A percentile compares a stretch with the other conserved stretches of the same genome.
phyloP scores from a whole-genome alignment of 2,329 filamentous ascomycete species.

The Penicillium sp. region DNA sequence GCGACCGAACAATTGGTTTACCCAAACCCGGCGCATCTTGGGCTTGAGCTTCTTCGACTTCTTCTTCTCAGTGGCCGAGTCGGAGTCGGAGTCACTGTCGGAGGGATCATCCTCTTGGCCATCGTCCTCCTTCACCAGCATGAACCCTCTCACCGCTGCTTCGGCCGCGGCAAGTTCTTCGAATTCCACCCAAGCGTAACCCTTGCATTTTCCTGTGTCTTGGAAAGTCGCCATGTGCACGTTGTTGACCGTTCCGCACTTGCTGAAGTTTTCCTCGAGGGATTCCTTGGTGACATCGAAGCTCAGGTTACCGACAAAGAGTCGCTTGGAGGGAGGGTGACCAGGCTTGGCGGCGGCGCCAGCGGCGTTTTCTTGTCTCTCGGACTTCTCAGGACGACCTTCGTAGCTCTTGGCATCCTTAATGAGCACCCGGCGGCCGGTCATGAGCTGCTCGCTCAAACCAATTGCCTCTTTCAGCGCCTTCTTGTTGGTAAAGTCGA shows the following conservation, averaged over 20 bases:
- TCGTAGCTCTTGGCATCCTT: conserved; percentile 90
- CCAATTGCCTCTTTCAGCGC: conserved; percentile 76
- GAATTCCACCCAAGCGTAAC: conserved; percentile 94
- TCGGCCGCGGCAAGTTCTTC: conserved; percentile 74
- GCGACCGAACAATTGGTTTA: conserved; percentile 80
- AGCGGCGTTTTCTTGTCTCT: conserved; percentile 37
- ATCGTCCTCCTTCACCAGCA: conserved; percentile 60
- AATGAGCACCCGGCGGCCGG: conserved; percentile 80
- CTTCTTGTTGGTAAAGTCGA: conserved; percentile 76
- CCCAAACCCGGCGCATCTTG: conserved; percentile 67
- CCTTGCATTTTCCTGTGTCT: conserved; percentile 96
- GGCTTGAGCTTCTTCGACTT: conserved; percentile 41
- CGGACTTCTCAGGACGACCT: conserved; percentile 75
- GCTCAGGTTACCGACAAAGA: conserved; percentile 89
- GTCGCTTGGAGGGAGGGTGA: conserved; percentile 72
- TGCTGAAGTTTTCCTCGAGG: conserved; percentile 76
- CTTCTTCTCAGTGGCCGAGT: conserved; percentile 32
- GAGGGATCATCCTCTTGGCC: conserved; percentile 53
- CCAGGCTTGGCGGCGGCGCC: conserved; percentile 37
- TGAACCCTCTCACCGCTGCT: conserved; percentile 77
- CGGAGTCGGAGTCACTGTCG: conserved; percentile 41
- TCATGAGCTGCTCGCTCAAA: conserved; percentile 79
- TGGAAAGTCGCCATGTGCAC: conserved; percentile 93
- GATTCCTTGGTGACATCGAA: conserved; percentile 82
- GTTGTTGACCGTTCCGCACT: conserved; percentile 80